phyloP scores from a whole-genome alignment of 768 basidiomycete genomes.

The Cystobasidium onofrii region DNA sequence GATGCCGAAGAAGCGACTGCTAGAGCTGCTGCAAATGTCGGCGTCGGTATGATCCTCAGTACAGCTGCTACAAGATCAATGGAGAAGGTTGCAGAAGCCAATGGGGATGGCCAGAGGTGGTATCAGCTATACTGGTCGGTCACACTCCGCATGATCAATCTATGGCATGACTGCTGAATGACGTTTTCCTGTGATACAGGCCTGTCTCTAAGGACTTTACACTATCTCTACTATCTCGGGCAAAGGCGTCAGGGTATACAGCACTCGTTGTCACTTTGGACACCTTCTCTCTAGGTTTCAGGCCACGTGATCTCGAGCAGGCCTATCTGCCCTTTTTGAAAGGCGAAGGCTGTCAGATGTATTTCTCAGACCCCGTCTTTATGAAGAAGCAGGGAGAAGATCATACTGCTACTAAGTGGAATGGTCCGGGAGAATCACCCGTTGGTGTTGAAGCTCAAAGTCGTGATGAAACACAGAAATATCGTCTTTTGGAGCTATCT shows the following conservation, averaged over 20 bases:
- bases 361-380: constrained; percentile 52
- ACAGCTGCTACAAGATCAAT: constrained; percentile 28
- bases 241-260: constrained; percentile 51
- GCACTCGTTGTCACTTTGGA: constrained; percentile 38
- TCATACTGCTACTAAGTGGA: constrained; percentile 15
- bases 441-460: constrained; percentile 24
- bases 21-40: constrained; percentile 12
- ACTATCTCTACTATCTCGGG: constrained; percentile 50
- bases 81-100: constrained; percentile 30
- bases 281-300: constrained; percentile 34
- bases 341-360: constrained; percentile 50
- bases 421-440: constrained; percentile 16
- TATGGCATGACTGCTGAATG: not conserved
- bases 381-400: constrained; percentile 51
- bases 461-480: constrained; percentile 11
- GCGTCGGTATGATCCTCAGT: constrained; percentile 21
- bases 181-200: not conserved
- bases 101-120: constrained; percentile 24
- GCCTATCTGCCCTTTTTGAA: constrained; percentile 32
- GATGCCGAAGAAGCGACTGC: constrained; percentile 28
- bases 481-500: constrained; percentile 9
- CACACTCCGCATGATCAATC: too few species aligned
- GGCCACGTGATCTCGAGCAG: constrained; percentile 26
- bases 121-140: constrained; percentile 30
- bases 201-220: constrained; percentile 17